Base-by-base conservation (phyloP, 2,329 filamentous ascomycete genomes). In the Claviceps sp. region DNA sequence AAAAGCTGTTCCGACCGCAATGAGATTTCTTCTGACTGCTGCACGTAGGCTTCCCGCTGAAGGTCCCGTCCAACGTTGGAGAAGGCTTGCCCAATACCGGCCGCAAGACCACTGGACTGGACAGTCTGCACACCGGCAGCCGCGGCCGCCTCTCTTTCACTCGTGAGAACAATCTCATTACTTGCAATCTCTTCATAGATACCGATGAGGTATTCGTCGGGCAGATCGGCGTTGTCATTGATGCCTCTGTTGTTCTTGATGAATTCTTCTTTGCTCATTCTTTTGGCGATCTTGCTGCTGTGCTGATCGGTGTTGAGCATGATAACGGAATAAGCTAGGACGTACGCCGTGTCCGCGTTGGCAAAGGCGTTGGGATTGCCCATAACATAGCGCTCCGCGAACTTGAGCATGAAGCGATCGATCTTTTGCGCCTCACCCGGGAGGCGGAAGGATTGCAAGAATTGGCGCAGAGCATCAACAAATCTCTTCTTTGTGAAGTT, bases 201-300 rank as follows among this genome's bases (percentile, higher is more conserved):
- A 5, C 77, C 80, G 29, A 80, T 76, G 2, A 98, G 80, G 62
- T 98, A 98, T 39, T 98, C 93, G 48, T 94, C 83, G 0, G 94
- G 93, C 54, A 98, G 71, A 71, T 97, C 88, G 34, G 88, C 86
- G 58, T 87, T 91, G 69, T 98, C 93, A 68, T 98, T 97, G 73
- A 98, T 98, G 53, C 93, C 93, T 29, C 93, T 77, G 67, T 98
- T 98, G 70, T 98, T 98, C 73, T 95, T 96, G 73, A 98, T 95
- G 64, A 98, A 98, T 59, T 98, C 94, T 56, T 95, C 86, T 57
- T 89, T 89, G 26, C 85, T 94, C 93, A 98, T 98, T 50, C 89
- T 83, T 58, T 79, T 81, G 1, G 74, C 76, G 60, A 98, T 79
- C 65, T 96, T 95, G 57, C 73, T 77, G 66, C 91, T 97, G 70